Evolutionary conservation across 2,329 filamentous ascomycete species (phyloP), one percentile per base, ranked within the genome.

Genomic region (Hymenoscyphus repandus): DNA sequence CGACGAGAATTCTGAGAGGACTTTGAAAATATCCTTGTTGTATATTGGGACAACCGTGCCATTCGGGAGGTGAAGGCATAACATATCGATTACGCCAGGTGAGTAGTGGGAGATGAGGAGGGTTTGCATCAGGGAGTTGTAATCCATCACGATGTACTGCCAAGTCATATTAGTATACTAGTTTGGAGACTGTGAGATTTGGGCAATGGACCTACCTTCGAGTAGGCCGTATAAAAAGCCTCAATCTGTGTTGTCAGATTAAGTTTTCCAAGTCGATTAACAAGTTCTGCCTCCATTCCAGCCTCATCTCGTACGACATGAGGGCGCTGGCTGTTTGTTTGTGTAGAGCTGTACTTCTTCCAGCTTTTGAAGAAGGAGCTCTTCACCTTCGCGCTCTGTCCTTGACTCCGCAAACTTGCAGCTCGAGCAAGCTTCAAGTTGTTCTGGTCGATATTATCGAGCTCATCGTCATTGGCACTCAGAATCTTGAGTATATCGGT

Each of bases 1-100:
- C 1, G 57, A 56, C 4, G 22, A 37, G 40, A 74, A 70, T n/a
- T 75, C 70, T 4, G 69, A 65, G 4, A 83, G 69, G n/a, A 81
- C 72, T 37, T 73, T 70, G 60, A 82, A 82, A 11, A 81, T 69
- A 52, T 82, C 77, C 54, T 70, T 72, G 42, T 74, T 70, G 43
- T 70, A 61, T 13, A 75, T 66, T 1, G 68, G 64, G 1, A 68
- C 65, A 2, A 62, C 58, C 2, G 64, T 62, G 11, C 66, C 62
- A 32, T 62, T 61, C 7, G 60, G 59, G 12, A 67, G 60, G 13
- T 65, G 65, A 2, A 77, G 66, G 11, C 72, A 71, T 1, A 82
- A 68, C 10, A 77, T 64, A 10, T 76, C 71, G 0, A 75, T 66
- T 43, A 77, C 71, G 10, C 72, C 69, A 6, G 69, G 66, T 1